A percentile compares a stretch with the other conserved stretches of the same genome.
These are phyloP conservation scores for Amaranthus tricolor DNA, from an alignment of 179 eudicot species.

Conservation along the genomic window DNA sequence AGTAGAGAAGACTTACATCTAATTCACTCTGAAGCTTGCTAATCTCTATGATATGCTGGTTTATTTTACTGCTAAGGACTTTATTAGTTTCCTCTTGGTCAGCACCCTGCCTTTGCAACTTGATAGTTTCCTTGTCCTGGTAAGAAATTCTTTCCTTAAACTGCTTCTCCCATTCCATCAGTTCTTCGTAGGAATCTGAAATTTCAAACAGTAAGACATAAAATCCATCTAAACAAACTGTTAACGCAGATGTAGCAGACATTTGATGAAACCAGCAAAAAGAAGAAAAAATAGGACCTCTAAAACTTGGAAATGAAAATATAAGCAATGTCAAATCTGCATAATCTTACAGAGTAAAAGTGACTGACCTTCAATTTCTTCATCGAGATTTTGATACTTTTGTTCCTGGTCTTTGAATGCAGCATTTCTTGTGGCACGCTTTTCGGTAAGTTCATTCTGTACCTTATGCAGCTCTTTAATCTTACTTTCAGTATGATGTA, in stretches of 20 bases:
- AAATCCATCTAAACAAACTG: background rate
- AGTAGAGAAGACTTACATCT: conserved; percentile 42
- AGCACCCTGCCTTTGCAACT: conserved; percentile 54
- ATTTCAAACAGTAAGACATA: conserved; percentile 18
- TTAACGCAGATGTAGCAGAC: background rate
- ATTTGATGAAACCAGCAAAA: background rate
- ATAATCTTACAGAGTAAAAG: background rate
- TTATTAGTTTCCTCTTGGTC: conserved; percentile 47
- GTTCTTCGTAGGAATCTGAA: conserved; percentile 82
- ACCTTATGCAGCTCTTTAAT: conserved; percentile 60
- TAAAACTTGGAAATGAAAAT: background rate
- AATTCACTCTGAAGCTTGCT: conserved; percentile 79
- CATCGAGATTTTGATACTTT: conserved; percentile 53
- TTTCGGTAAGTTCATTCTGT: conserved; percentile 57
- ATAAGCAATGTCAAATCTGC: background rate
- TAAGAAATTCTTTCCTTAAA: conserved; percentile 59
- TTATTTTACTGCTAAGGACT: conserved; percentile 29
- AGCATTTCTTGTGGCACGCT: conserved; percentile 66
- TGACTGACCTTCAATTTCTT: conserved; percentile 69
- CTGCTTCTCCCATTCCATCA: conserved; percentile 68
- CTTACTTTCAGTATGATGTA: conserved; percentile 56
- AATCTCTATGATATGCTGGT: conserved; percentile 40
- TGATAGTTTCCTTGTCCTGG: conserved; percentile 47
- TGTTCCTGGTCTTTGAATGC: conserved; percentile 48
- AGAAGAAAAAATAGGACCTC: background rate